Conservation (phyloP, 2,329 filamentous ascomycete species). For the Beauveria sp. region DNA sequence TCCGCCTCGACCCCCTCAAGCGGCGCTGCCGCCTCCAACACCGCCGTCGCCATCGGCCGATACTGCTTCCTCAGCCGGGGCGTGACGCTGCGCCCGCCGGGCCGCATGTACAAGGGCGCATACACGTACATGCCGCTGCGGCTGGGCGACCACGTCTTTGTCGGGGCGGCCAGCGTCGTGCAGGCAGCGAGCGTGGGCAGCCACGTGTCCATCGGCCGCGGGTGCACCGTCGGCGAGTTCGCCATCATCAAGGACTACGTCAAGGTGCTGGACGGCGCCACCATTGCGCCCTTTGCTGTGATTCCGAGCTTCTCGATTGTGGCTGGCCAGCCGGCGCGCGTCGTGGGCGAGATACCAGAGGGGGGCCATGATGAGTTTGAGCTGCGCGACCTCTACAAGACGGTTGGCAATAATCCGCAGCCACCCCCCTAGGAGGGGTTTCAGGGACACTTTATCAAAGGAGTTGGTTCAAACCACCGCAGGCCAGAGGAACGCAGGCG, state of each 20-base stretch:
- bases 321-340: constrained; percentile 70
- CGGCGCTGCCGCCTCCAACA: constrained; percentile 34
- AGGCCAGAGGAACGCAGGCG: background rate
- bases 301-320: constrained; percentile 92
- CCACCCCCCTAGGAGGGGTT: constrained; percentile 9
- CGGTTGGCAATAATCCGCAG: constrained; percentile 50
- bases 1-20: constrained; percentile 22
- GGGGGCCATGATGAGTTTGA: constrained; percentile 57
- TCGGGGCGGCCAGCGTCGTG: constrained; percentile 67
- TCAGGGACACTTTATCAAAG: too few relatives aligned
- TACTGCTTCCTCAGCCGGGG: constrained; percentile 83
- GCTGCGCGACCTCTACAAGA: constrained; percentile 56
- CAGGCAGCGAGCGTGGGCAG: constrained; percentile 77
- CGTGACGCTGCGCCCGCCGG: constrained; percentile 74
- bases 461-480: too few relatives aligned
- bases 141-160: constrained; percentile 89
- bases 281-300: constrained; percentile 82
- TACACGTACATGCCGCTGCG: constrained; percentile 84
- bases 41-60: constrained; percentile 78
- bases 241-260: constrained; percentile 92
- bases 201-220: constrained; percentile 77
- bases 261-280: constrained; percentile 73
- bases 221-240: constrained; percentile 74
- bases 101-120: constrained; percentile 68
- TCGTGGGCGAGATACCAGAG: constrained; percentile 74